These are phyloP conservation scores for Entonaema liquescens DNA, from an alignment of 495 filamentous ascomycete genomes.

Conservation along the genomic window DNA sequence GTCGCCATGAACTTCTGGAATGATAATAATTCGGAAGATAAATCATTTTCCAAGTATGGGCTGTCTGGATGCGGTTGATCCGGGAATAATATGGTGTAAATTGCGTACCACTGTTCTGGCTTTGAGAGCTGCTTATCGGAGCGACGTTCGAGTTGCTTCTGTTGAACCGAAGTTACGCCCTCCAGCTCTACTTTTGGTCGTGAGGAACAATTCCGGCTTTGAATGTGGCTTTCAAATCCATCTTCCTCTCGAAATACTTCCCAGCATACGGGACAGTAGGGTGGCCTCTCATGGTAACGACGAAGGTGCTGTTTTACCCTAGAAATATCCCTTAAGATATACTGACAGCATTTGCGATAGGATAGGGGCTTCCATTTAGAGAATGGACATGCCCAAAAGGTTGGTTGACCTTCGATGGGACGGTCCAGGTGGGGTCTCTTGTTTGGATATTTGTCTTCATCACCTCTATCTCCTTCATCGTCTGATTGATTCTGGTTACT, in stretches of 20 bases:
- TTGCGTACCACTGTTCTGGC: background rate
- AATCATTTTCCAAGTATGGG: background rate
- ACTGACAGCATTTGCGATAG: background rate
- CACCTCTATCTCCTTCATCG: background rate
- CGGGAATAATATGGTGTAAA: background rate
- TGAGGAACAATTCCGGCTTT: background rate
- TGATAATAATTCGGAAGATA: background rate
- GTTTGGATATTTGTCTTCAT: background rate
- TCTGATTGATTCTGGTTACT: background rate
- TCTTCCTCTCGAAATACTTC: background rate
- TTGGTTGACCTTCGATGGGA: background rate
- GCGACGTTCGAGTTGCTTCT: background rate
- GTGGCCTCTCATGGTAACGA: background rate
- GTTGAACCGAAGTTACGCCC: background rate
- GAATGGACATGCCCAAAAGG: background rate
- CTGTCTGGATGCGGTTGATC: background rate
- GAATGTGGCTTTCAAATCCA: background rate
- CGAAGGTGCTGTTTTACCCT: slow-evolving; percentile 7
- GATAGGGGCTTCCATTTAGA: background rate
- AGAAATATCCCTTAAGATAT: slow-evolving; percentile 2
- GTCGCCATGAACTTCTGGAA: background rate
- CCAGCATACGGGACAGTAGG: background rate
- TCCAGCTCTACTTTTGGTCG: background rate
- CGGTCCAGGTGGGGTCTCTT: background rate
- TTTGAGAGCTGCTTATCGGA: background rate